Evolutionary conservation across 208 protist genomes (phyloP).

Genomic region (Trypanosoma theileri): DNA sequence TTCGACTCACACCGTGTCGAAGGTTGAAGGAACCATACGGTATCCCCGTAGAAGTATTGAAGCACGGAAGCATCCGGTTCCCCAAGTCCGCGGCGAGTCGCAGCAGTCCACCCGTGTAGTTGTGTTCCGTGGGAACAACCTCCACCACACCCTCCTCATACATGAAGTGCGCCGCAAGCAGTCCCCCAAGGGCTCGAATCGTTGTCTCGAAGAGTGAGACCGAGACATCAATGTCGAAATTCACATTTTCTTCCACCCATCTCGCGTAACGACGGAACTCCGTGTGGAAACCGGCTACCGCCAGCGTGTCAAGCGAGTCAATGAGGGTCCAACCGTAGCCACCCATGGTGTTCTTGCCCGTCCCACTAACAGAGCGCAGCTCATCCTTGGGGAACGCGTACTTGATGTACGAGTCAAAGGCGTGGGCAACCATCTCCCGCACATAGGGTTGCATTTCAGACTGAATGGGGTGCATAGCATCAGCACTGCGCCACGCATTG

Average conservation of each 20-base stretch:
- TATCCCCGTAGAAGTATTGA: slow-evolving; percentile 82
- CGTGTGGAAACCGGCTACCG: slow-evolving; percentile 34
- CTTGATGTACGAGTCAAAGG: slow-evolving; percentile 79
- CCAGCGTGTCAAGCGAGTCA: slow-evolving; percentile 78
- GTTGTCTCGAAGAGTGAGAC: slow-evolving; percentile 89
- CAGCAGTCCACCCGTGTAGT: slow-evolving; percentile 62
- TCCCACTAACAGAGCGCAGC: slow-evolving; percentile 64
- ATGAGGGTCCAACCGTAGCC: slow-evolving; percentile 77
- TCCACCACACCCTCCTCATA: slow-evolving; percentile 56
- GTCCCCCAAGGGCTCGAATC: slow-evolving; percentile 85
- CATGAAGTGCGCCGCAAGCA: slow-evolving; percentile 70
- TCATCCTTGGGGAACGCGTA: slow-evolving; percentile 92
- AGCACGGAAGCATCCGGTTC: slow-evolving; percentile 59
- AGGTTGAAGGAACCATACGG: slow-evolving; percentile 88
- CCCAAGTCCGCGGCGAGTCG: slow-evolving; percentile 54
- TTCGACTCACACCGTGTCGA: slow-evolving; percentile 44
- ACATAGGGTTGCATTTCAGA: slow-evolving; percentile 55
- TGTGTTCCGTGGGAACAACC: slow-evolving; percentile 34
- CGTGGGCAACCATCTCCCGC: slow-evolving; percentile 84
- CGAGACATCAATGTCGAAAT: slow-evolving; percentile 57
- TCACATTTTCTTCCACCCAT: slow-evolving; percentile 64
- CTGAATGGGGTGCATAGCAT: slow-evolving; percentile 36
- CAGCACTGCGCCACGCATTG: slow-evolving; percentile 12
- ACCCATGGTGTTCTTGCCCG: slow-evolving; percentile 39
- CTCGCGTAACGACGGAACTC: slow-evolving; percentile 46